Conservation (phyloP, 192 early-diverging fungal genomes). For the Mortierella antarctica region DNA sequence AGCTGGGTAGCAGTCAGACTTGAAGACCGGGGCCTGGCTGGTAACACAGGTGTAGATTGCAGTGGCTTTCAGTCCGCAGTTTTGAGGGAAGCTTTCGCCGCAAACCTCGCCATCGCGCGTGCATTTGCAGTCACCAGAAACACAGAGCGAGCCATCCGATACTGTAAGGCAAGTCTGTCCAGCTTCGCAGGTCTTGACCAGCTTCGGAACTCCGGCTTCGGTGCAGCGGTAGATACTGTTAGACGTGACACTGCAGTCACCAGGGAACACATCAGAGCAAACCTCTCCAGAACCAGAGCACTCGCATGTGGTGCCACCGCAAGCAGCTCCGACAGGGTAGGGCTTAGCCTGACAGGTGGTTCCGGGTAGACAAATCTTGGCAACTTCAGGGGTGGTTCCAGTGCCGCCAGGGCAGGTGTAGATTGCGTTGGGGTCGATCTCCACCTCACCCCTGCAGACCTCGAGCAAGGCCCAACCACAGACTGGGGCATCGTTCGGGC, state of each 20-base stretch:
- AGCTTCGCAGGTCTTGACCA: slow-evolving; percentile 4
- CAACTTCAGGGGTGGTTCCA: neutral
- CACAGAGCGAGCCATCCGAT: neutral
- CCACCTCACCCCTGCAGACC: neutral
- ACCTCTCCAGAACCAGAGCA: slow-evolving; percentile 5
- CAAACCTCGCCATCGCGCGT: neutral
- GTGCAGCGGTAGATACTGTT: slow-evolving; percentile 12
- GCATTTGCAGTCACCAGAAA: slow-evolving; percentile 7
- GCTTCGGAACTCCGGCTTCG: neutral
- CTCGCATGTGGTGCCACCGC: neutral
- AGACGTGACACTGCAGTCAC: neutral
- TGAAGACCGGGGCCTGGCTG: neutral
- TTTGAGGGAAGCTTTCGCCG: slow-evolving; percentile 5
- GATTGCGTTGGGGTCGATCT: neutral
- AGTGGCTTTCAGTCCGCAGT: neutral
- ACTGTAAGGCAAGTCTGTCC: neutral
- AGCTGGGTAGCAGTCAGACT: neutral
- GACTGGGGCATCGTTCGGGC: neutral
- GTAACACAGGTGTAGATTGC: neutral
- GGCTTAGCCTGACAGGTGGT: neutral
- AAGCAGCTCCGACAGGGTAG: neutral
- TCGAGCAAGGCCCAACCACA: neutral
- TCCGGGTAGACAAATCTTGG: slow-evolving; percentile 1
- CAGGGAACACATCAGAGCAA: slow-evolving; percentile 6
- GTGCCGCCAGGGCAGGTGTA: neutral